phyloP scores from a whole-genome alignment of 2,329 filamentous ascomycete species.

The Rhynchosporium agropyri region DNA sequence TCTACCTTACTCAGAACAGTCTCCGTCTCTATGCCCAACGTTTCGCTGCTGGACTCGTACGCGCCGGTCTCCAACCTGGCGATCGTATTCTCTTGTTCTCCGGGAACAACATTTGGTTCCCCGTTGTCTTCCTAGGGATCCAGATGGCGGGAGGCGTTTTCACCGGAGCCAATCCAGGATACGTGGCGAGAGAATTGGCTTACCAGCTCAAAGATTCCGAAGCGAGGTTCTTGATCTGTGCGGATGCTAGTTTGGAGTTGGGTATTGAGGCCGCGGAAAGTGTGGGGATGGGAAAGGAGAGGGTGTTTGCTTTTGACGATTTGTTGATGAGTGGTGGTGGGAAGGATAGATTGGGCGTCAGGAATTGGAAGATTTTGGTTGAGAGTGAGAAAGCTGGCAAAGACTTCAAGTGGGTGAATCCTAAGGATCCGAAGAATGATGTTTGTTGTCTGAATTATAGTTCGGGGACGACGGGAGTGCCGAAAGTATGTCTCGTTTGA shows the following conservation, averaged over 20 bases:
- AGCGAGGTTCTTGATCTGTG: conserved; percentile 67
- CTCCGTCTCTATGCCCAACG: conserved; percentile 74
- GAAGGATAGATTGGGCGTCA: conserved; percentile 46
- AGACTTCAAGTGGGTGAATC: conserved; percentile 60
- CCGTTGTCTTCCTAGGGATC: conserved; percentile 69
- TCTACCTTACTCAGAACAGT: conserved; percentile 62
- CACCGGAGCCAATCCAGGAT: conserved; percentile 73
- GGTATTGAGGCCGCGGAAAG: conserved; percentile 67
- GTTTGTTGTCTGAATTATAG: conserved; percentile 78
- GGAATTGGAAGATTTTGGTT: conserved; percentile 68
- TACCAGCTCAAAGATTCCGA: conserved; percentile 75
- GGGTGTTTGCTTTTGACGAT: conserved; percentile 69
- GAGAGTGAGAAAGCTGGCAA: conserved; percentile 53
- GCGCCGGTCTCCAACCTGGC: conserved; percentile 64
- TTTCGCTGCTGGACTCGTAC: conserved; percentile 67
- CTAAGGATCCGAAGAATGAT: conserved; percentile 43
- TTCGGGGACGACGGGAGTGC: conserved; percentile 78
- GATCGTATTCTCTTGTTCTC: conserved; percentile 76
- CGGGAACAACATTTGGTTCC: conserved; percentile 73
- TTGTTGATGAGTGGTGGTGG: conserved; percentile 49
- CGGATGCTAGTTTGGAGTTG: conserved; percentile 60
- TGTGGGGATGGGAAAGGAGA: conserved; percentile 55
- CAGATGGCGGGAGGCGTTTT: conserved; percentile 80
- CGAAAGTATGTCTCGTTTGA: conserved; percentile 54
- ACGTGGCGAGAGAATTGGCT: conserved; percentile 70